These are phyloP conservation scores for Ceraceosorus guamensis DNA, from an alignment of 1,284 basidiomycete species.

Conservation along the genomic window DNA sequence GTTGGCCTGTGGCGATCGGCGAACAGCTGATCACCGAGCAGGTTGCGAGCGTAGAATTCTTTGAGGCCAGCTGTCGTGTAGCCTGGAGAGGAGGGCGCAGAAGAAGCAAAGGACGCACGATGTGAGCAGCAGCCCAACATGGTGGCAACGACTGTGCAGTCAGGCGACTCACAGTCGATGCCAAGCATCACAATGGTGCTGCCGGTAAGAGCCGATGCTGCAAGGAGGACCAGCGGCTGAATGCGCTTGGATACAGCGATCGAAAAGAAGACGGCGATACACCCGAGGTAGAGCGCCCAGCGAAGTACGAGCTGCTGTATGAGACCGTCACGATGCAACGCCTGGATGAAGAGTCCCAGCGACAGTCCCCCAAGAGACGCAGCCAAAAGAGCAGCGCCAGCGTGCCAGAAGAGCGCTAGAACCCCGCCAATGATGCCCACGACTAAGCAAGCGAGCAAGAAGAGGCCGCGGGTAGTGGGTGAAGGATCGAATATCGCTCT, in stretches of 20 bases:
- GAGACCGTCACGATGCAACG: conserved; percentile 71
- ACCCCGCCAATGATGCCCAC: conserved; percentile 75
- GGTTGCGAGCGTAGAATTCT: conserved; percentile 90
- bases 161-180: conserved; percentile 86
- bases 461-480: conserved; percentile 73
- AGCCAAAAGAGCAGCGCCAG: conserved; percentile 20
- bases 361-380: conserved; percentile 71
- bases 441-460: conserved; percentile 71
- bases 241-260: conserved; percentile 25
- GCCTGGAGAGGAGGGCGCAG: no score
- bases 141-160: no score
- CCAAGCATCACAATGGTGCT: conserved; percentile 87
- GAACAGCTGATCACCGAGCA: conserved; percentile 74
- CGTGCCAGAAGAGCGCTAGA: conserved; percentile 51
- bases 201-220: conserved; percentile 78
- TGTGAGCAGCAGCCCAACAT: no score
- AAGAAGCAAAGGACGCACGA: no score
- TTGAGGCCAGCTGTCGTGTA: conserved; percentile 75
- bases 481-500: conserved; percentile 72
- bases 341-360: conserved; percentile 77
- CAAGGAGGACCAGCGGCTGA: conserved; percentile 33
- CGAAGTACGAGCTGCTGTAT: conserved; percentile 67
- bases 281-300: conserved; percentile 80
- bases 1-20: conserved; percentile 20
- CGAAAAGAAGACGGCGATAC: conserved; percentile 21